A percentile compares a stretch with the other conserved stretches of the same genome.
Evolutionary conservation across 2,329 filamentous ascomycete genomes (phyloP).

Genomic region (Phyllosticta capitalensis): DNA sequence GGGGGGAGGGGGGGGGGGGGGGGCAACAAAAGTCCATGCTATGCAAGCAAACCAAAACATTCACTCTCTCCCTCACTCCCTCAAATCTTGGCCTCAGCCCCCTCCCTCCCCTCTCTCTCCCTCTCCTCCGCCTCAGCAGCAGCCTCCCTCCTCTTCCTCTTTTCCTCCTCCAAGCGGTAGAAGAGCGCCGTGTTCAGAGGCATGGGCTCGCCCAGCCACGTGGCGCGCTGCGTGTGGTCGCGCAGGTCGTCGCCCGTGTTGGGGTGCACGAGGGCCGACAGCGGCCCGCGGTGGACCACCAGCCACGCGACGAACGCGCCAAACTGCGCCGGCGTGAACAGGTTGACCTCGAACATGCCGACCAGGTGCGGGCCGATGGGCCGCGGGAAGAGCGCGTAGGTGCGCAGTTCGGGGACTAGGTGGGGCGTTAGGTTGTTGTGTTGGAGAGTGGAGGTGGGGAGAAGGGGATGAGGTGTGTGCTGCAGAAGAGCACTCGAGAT

Average conservation of each 20-base stretch:
- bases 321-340: slow-evolving; percentile 80
- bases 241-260: slow-evolving; percentile 59
- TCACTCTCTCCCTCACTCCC: background rate
- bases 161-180: slow-evolving; percentile 19
- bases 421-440: background rate
- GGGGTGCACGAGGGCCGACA: slow-evolving; percentile 73
- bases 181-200: slow-evolving; percentile 50
- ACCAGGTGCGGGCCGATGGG: slow-evolving; percentile 75
- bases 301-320: slow-evolving; percentile 84
- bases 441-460: background rate
- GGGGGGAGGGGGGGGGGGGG: too few species aligned
- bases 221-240: slow-evolving; percentile 60
- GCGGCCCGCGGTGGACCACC: slow-evolving; percentile 66
- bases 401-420: slow-evolving; percentile 76
- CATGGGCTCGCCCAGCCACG: slow-evolving; percentile 62
- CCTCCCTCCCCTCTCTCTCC: background rate
- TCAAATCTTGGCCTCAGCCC: slow-evolving; percentile 2
- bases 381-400: slow-evolving; percentile 67
- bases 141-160: slow-evolving; percentile 3
- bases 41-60: background rate
- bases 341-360: slow-evolving; percentile 87
- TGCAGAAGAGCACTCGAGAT: background rate
- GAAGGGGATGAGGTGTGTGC: background rate
- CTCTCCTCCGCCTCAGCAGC: too few species aligned
- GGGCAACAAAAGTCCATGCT: too few species aligned